Evolutionary conservation across 805 yeast species (phyloP).

Genomic region (Zygotorulaspora chibaensis): DNA sequence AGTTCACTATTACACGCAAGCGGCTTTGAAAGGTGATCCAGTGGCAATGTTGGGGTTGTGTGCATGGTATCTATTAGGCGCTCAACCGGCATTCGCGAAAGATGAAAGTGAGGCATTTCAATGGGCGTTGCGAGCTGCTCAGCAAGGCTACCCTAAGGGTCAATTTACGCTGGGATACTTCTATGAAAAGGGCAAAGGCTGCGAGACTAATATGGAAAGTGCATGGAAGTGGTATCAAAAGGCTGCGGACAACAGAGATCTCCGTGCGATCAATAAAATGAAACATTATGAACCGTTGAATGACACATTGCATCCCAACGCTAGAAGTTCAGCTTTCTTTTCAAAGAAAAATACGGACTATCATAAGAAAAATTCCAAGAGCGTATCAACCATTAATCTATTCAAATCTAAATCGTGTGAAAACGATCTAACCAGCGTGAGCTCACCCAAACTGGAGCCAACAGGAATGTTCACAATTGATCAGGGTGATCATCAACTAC

Average conservation of each 20-base stretch:
- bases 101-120: slow-evolving; percentile 86
- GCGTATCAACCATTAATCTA: slow-evolving; percentile 23
- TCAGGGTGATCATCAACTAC: not conserved
- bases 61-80: slow-evolving; percentile 95
- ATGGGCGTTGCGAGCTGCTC: slow-evolving; percentile 90
- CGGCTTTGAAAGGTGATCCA: slow-evolving; percentile 84
- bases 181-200: slow-evolving; percentile 83
- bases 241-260: slow-evolving; percentile 63
- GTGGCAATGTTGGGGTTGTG: slow-evolving; percentile 89
- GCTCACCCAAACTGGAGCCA: slow-evolving; percentile 2
- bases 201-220: slow-evolving; percentile 50
- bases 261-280: slow-evolving; percentile 43
- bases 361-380: slow-evolving; percentile 17
- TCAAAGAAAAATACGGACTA: slow-evolving; percentile 8
- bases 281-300: slow-evolving; percentile 4
- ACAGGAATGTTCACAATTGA: slow-evolving; percentile 8
- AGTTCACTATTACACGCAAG: slow-evolving; percentile 88
- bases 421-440: not conserved
- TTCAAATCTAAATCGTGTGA: slow-evolving; percentile 16
- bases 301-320: not conserved
- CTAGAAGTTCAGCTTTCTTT: not conserved
- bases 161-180: slow-evolving; percentile 82
- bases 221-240: slow-evolving; percentile 71
- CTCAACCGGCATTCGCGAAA: slow-evolving; percentile 71
- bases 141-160: slow-evolving; percentile 69